Evolutionary conservation across 805 yeast species (phyloP).

Genomic region (Candida dendrica): DNA sequence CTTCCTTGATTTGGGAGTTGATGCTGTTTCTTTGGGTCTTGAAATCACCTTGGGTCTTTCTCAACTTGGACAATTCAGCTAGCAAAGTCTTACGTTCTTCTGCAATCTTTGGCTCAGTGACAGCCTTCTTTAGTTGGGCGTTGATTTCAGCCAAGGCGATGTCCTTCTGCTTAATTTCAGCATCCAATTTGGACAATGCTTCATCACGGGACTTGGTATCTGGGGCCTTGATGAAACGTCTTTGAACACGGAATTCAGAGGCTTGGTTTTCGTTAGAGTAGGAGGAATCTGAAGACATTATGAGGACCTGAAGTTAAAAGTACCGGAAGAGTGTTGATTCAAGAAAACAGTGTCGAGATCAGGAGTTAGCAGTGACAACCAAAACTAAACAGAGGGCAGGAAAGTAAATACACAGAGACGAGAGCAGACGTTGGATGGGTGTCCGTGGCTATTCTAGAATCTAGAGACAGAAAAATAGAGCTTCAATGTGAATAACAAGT

Average conservation of each 20-base stretch:
- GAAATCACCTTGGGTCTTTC: constrained; percentile 39
- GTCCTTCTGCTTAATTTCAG: constrained; percentile 60
- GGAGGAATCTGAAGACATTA: not conserved
- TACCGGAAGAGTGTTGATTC: no score
- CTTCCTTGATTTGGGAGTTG: constrained; percentile 59
- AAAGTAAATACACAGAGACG: no score
- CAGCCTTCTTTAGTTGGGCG: constrained; percentile 48
- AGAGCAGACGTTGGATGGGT: no score
- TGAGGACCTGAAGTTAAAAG: no score
- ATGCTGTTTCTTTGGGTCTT: constrained; percentile 38
- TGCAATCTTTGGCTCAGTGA: constrained; percentile 39
- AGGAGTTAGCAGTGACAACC: no score
- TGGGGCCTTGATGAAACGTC: constrained; percentile 60
- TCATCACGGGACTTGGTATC: constrained; percentile 60
- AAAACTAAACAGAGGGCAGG: no score
- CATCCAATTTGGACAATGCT: constrained; percentile 45
- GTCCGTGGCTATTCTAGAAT: no score
- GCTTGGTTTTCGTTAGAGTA: not conserved
- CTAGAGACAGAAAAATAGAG: no score
- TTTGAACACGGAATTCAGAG: constrained; percentile 12
- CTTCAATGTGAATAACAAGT: no score
- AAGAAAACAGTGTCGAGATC: no score
- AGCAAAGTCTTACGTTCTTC: constrained; percentile 48
- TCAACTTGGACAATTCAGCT: constrained; percentile 37
- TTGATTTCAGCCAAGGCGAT: constrained; percentile 42